A percentile compares a stretch with the other conserved stretches of the same genome.
These are phyloP conservation scores for Lumnitzera racemosa DNA, from an alignment of 345 rosid species.

Conservation along the genomic window DNA sequence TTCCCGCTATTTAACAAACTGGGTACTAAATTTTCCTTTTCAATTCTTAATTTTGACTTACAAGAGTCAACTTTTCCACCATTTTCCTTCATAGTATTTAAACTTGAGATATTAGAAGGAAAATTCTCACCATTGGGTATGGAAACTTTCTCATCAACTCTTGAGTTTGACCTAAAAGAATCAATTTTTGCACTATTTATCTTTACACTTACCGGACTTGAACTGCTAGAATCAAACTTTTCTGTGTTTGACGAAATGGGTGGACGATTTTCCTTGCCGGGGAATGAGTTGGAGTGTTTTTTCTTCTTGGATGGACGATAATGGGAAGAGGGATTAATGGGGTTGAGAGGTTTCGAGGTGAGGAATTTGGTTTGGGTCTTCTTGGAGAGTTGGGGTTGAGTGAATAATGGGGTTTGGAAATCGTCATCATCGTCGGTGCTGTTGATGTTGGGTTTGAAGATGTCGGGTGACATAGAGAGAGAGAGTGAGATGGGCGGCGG, in stretches of 20 bases:
- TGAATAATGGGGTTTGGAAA: slow-evolving; percentile 3
- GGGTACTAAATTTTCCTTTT: too few relatives aligned
- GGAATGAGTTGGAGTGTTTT: background rate
- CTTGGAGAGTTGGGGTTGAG: too few relatives aligned
- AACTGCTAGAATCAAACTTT: background rate
- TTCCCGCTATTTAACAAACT: too few relatives aligned
- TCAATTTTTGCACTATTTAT: too few relatives aligned
- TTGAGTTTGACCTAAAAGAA: too few relatives aligned
- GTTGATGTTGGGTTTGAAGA: background rate
- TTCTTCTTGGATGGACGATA: slow-evolving; percentile 7
- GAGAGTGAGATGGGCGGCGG: background rate
- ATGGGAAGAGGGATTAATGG: slow-evolving; percentile 3
- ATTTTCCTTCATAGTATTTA: too few relatives aligned
- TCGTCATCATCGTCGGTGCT: slow-evolving; percentile 11
- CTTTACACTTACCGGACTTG: background rate
- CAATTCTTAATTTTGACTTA: too few relatives aligned
- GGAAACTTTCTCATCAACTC: too few relatives aligned
- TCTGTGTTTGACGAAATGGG: background rate
- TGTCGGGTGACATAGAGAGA: background rate
- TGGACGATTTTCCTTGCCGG: slow-evolving; percentile 6
- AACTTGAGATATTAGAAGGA: too few relatives aligned
- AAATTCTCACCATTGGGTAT: too few relatives aligned
- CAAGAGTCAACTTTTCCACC: too few relatives aligned
- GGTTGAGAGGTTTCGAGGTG: slow-evolving; percentile 10
- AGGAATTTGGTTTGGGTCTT: slow-evolving; percentile 1